Evolutionary conservation across 2,329 filamentous ascomycete species (phyloP).

Genomic region (Cadophora malorum): DNA sequence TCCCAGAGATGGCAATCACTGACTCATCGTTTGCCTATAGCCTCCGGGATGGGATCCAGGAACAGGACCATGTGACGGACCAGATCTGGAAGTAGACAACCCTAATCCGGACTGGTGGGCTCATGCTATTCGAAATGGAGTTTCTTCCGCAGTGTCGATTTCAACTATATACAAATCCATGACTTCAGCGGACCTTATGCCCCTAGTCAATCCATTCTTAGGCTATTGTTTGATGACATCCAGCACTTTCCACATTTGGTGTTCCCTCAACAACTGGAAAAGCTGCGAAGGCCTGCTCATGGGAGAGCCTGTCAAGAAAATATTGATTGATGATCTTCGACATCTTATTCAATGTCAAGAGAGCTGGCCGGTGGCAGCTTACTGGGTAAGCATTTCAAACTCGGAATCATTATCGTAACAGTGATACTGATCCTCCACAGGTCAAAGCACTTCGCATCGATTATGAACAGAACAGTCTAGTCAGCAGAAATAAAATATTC

Average conservation of each 20-base stretch:
- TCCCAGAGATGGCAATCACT: not conserved
- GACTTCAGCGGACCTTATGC: slow-evolving; percentile 13
- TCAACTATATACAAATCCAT: slow-evolving; percentile 19
- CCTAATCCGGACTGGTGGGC: slow-evolving; percentile 14
- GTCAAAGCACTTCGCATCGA: slow-evolving; percentile 17
- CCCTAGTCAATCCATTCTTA: slow-evolving; percentile 13
- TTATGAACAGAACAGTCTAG: slow-evolving; percentile 20
- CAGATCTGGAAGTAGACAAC: not conserved
- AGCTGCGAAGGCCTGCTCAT: slow-evolving; percentile 16
- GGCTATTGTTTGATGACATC: slow-evolving; percentile 19
- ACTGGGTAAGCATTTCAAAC: slow-evolving; percentile 4
- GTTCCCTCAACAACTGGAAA: slow-evolving; percentile 13
- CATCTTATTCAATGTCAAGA: slow-evolving; percentile 19
- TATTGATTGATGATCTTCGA: slow-evolving; percentile 16
- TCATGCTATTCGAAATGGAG: slow-evolving; percentile 9
- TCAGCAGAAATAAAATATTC: slow-evolving; percentile 2
- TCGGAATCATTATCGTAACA: not conserved
- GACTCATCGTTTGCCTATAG: not conserved
- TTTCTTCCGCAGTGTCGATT: slow-evolving; percentile 12
- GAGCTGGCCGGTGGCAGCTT: slow-evolving; percentile 21
- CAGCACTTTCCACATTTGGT: slow-evolving; percentile 22
- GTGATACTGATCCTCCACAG: not conserved
- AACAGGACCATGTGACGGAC: slow-evolving; percentile 19
- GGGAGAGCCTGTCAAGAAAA: slow-evolving; percentile 16
- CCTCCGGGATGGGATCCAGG: slow-evolving; percentile 18